Conservation (phyloP, 495 filamentous ascomycete genomes). For the Usnea hakonensis region DNA sequence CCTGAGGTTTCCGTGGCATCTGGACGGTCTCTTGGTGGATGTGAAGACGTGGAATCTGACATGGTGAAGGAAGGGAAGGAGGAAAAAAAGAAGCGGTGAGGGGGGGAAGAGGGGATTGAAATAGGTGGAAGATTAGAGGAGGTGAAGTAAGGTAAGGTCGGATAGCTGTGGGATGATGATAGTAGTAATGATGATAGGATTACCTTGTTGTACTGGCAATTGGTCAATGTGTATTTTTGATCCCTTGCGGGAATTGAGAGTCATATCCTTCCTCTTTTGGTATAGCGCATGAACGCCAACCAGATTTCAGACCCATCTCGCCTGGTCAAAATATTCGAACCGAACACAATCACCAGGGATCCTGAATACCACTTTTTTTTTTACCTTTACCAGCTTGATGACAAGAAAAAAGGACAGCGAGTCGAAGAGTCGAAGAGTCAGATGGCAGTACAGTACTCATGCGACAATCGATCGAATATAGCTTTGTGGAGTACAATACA, state of each 20-base stretch:
- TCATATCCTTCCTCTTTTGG: neutral
- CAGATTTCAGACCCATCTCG: neutral
- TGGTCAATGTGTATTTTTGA: too few species aligned
- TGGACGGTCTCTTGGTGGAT: constrained; percentile 26
- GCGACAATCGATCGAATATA: too few species aligned
- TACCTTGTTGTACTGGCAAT: too few species aligned
- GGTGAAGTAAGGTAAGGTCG: neutral
- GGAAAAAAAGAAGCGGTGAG: constrained; percentile 29
- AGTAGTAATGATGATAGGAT: neutral
- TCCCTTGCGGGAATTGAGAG: constrained; percentile 2
- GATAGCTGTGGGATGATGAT: neutral
- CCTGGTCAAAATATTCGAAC: neutral
- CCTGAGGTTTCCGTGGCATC: constrained; percentile 35
- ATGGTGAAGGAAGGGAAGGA: constrained; percentile 43
- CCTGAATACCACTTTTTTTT: too few species aligned
- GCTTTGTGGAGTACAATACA: neutral
- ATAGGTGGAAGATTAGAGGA: constrained; percentile 18
- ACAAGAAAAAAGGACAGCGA: constrained; percentile 1
- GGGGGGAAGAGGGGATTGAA: constrained; percentile 26
- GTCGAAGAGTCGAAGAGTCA: constrained; percentile 4
- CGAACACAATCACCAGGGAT: neutral
- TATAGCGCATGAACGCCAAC: neutral
- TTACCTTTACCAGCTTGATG: neutral
- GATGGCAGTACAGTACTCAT: constrained; percentile 4
- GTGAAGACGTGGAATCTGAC: constrained; percentile 44